Conservation (phyloP, 495 filamentous ascomycete genomes). For the Penicillium paradoxum region DNA sequence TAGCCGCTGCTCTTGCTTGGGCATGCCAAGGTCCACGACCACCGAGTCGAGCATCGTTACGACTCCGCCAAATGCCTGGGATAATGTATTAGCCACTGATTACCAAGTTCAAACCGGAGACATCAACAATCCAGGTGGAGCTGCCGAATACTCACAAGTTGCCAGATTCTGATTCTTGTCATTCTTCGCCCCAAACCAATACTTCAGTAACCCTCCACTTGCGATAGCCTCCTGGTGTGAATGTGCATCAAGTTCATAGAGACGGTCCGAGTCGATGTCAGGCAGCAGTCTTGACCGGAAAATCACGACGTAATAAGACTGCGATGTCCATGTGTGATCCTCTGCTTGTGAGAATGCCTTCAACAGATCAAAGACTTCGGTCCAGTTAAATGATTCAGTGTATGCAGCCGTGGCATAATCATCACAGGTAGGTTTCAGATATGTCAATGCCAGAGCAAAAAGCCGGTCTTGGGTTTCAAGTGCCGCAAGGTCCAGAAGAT, state of each 20-base stretch:
- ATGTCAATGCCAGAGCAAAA: constrained; percentile 64
- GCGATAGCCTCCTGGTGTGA: constrained; percentile 72
- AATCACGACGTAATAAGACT: constrained; percentile 73
- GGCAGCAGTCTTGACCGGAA: constrained; percentile 68
- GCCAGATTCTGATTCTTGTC: constrained; percentile 61
- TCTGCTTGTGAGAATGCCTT: constrained; percentile 32
- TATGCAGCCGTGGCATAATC: constrained; percentile 79
- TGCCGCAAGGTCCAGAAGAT: constrained; percentile 65
- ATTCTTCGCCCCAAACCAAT: constrained; percentile 75
- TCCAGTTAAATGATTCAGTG: constrained; percentile 73
- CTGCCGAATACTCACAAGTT: constrained; percentile 49
- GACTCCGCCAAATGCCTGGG: constrained; percentile 61
- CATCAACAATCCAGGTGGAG: not conserved
- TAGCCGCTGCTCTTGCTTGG: constrained; percentile 32
- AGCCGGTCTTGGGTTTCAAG: constrained; percentile 61
- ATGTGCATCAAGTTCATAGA: constrained; percentile 64
- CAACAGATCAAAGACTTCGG: constrained; percentile 53
- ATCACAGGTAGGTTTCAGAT: constrained; percentile 52
- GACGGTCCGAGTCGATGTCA: constrained; percentile 53
- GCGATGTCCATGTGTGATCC: constrained; percentile 55
- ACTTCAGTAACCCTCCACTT: constrained; percentile 83
- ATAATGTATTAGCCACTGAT: not conserved
- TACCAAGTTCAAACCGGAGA: not conserved
- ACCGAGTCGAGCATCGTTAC: constrained; percentile 63
- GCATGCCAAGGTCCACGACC: constrained; percentile 56